Base-by-base conservation (phyloP, 805 yeast species). In the Tetrapisispora nanseiensis region DNA sequence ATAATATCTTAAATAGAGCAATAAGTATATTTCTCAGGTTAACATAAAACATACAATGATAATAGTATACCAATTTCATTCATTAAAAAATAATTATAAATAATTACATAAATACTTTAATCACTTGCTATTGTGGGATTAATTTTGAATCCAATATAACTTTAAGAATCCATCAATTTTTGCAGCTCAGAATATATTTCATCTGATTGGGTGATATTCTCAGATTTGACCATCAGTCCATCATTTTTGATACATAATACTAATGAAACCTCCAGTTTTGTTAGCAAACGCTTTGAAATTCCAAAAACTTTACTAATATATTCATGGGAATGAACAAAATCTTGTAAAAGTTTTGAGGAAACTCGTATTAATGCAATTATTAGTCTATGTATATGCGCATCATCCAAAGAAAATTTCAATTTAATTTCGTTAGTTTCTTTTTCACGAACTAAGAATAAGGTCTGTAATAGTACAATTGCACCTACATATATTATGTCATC, bases 251-350 rank as follows among this genome's bases (percentile, higher is more conserved):
- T 21, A 20, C 53, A 43, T 3, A 50, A 32, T 22, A 58, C 34
- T 18, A 61, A 37, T 4, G 57, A 44, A 3, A 54, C 45, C 44
- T 61, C 65, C 21, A 61, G 39, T 36, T 48, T 50, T 8, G 56
- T 52, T 11, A 61, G 45, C 6, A 57, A 48, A 39, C 45, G 53
- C 39, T 54, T 58, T 4, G 69, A 56, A 12, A 73, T 57, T 1
- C 78, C 78, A 21, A 72, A 72, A 1, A 70, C 74, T 32, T 68
- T 67, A 31, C 74, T 69, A 43, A 68, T 70, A 42, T 72, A 65
- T 36, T 58, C 59, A 52, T 71, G 76, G 3, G 69, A 63, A 48
- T 69, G 71, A 33, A 63, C 62, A 21, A 63, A 56, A 51, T 73
- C 79, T 47, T 74, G 77, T 7, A 70, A 51, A n/a, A 65, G 52